Conservation (phyloP, 1,284 basidiomycete genomes). For the Microbotryum silenes-acaulis region DNA sequence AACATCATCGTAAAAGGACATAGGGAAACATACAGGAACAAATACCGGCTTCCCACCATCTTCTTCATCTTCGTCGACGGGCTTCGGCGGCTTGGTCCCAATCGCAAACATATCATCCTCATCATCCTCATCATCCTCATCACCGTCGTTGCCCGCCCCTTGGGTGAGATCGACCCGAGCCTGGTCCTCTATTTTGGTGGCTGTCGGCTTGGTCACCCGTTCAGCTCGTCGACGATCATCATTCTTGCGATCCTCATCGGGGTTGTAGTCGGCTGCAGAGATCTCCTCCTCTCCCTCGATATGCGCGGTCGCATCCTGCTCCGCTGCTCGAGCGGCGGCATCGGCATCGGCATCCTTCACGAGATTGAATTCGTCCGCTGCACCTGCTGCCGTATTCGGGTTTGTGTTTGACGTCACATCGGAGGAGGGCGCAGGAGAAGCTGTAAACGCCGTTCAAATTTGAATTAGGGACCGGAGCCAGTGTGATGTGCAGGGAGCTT, state of each 20-base stretch:
- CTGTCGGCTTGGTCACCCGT: not conserved
- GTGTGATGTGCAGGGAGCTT: not conserved
- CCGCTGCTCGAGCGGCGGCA: slow-evolving; percentile 1
- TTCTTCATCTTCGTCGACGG: slow-evolving; percentile 57
- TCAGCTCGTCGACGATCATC: slow-evolving; percentile 55
- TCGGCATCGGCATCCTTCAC: slow-evolving; percentile 6
- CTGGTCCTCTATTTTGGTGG: too few species aligned
- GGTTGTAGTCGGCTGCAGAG: slow-evolving; percentile 88
- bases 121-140: slow-evolving; percentile 70
- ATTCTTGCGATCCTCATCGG: slow-evolving; percentile 69
- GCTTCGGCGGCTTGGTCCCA: slow-evolving; percentile 47
- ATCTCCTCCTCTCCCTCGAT: slow-evolving; percentile 53
- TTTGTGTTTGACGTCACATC: too few species aligned
- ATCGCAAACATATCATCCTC: slow-evolving; percentile 85
- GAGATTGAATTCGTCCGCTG: slow-evolving; percentile 6
- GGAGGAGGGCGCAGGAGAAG: not conserved
- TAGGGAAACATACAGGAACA: slow-evolving; percentile 11
- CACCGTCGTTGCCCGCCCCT: slow-evolving; percentile 40
- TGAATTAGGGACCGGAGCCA: not conserved
- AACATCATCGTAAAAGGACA: not conserved
- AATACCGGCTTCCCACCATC: slow-evolving; percentile 50
- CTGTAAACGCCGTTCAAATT: not conserved
- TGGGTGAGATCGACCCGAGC: too few species aligned
- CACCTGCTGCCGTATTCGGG: too few species aligned
- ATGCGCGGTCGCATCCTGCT: slow-evolving; percentile 3